These are phyloP conservation scores for Phytophthora syringae DNA, from an alignment of 352 stramenopile species.

Conservation along the genomic window DNA sequence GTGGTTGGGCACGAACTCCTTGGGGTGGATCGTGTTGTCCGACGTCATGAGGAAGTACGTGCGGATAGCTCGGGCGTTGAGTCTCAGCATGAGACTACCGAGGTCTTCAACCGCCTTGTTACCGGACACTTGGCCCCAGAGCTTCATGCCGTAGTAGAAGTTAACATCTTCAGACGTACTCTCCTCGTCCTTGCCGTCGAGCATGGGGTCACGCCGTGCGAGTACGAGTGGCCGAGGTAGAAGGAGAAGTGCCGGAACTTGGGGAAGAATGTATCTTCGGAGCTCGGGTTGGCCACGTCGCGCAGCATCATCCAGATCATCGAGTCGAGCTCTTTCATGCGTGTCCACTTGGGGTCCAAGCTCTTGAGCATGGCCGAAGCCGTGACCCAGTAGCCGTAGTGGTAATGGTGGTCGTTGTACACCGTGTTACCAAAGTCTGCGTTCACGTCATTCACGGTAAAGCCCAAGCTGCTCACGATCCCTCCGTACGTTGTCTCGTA, in stretches of 20 bases:
- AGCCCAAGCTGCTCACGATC: conserved; percentile 47
- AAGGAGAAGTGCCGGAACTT: conserved; percentile 79
- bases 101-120: conserved; percentile 66
- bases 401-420: conserved; percentile 88
- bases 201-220: conserved; percentile 64
- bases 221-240: conserved; percentile 76
- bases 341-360: conserved; percentile 58
- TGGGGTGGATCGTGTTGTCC: conserved; percentile 66
- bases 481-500: conserved; percentile 74
- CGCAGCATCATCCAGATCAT: conserved; percentile 72
- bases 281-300: conserved; percentile 71
- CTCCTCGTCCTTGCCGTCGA: conserved; percentile 75
- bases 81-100: conserved; percentile 68
- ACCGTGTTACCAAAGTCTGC: conserved; percentile 76
- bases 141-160: conserved; percentile 79
- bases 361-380: conserved; percentile 64
- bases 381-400: conserved; percentile 80
- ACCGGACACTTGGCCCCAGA: conserved; percentile 64
- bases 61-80: conserved; percentile 65
- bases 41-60: conserved; percentile 81
- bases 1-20: conserved; percentile 67
- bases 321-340: conserved; percentile 56
- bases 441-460: conserved; percentile 55
- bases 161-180: conserved; percentile 80
- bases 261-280: conserved; percentile 57